Evolutionary conservation across 1,284 basidiomycete genomes (phyloP).

Genomic region (Lignosus rhinocerotis): DNA sequence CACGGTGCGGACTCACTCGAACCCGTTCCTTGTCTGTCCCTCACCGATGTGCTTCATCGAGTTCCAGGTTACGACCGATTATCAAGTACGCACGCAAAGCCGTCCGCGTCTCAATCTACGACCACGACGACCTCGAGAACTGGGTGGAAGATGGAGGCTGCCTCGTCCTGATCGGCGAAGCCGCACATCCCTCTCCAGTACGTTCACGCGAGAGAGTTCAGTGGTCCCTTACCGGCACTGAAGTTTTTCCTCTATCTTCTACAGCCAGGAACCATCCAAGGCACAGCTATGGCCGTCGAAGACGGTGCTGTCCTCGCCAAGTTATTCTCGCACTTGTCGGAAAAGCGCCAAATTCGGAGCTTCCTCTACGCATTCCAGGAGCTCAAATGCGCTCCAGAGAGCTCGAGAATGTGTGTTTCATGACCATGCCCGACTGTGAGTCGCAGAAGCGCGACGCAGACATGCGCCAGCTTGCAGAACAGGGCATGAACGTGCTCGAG

Average conservation of each 20-base stretch:
- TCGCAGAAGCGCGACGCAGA: conserved; percentile 44
- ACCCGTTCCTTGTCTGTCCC: background rate
- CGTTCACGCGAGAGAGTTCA: conserved; percentile 26
- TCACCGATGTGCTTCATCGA: background rate
- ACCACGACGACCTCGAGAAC: conserved; percentile 28
- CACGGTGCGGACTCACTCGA: conserved; percentile 35
- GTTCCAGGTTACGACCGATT: conserved; percentile 43
- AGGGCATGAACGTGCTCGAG: conserved; percentile 39
- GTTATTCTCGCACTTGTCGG: conserved; percentile 54
- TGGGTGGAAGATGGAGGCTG: conserved; percentile 32
- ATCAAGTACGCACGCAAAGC: conserved; percentile 23
- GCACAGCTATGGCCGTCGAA: conserved; percentile 45
- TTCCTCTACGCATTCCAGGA: conserved; percentile 59
- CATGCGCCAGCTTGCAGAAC: conserved; percentile 41
- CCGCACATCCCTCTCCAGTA: conserved; percentile 54
- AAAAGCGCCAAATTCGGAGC: conserved; percentile 49
- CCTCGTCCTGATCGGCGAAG: conserved; percentile 35
- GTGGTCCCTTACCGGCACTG: conserved; percentile 26
- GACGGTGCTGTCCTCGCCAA: conserved; percentile 60
- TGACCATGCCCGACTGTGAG: conserved; percentile 21
- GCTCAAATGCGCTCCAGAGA: conserved; percentile 32
- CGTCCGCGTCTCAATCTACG: conserved; percentile 14
- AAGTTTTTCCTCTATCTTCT: conserved; percentile 36
- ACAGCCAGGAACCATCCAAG: conserved; percentile 33
- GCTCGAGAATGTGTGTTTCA: conserved; percentile 17